Base-by-base conservation (phyloP, 176 grass and related monocot species). In the Avena eriantha region DNA sequence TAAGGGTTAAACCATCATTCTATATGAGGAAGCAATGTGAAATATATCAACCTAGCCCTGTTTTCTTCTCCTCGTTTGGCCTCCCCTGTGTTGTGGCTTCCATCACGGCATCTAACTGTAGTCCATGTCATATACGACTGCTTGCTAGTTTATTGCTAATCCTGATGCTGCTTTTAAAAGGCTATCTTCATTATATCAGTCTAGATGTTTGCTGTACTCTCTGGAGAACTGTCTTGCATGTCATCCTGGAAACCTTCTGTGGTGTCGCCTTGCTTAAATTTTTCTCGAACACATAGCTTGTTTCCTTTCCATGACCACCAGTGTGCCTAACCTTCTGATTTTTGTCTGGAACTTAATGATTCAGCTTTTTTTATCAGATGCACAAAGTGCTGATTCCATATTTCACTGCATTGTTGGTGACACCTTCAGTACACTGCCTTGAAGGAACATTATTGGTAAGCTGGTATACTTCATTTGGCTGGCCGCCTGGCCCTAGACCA, bases 401-500 rank as follows among this genome's bases (percentile, higher is more conserved):
- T 84, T 98, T 98, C 76, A 68, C 77, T 80, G 88, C 56, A 66
- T 86, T 98, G 82, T 41, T 92, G 82, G 90, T 98, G 83, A 98
- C 96, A 88, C 93, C 96, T 80, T 80, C 96, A 86, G 93, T 91
- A 66, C 96, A 96, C 77, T 91, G 71, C 79, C 93, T 98, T 60
- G 96, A 98, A 94, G 96, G 96, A 84, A 90, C 96, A 67, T 81
- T 98, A 69, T 83, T 98, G 96, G 96, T 98, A 95, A 82, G 91
- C 43, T 87, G 17, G 63, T 49, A 69, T 78, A 29, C 48, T 83
- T 85, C 47, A 73, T 90, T 78, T 69, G 6, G 36, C 51, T 84
- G 78, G 56, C 19, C n/a, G 8, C 35, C 45, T 84, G 81, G 56
- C 11, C 26, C 21, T 69, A 82, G 8, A 57, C 1, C 0, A 41